Conservation (phyloP, 176 grass and related monocot species). For the Zizania latifolia region DNA sequence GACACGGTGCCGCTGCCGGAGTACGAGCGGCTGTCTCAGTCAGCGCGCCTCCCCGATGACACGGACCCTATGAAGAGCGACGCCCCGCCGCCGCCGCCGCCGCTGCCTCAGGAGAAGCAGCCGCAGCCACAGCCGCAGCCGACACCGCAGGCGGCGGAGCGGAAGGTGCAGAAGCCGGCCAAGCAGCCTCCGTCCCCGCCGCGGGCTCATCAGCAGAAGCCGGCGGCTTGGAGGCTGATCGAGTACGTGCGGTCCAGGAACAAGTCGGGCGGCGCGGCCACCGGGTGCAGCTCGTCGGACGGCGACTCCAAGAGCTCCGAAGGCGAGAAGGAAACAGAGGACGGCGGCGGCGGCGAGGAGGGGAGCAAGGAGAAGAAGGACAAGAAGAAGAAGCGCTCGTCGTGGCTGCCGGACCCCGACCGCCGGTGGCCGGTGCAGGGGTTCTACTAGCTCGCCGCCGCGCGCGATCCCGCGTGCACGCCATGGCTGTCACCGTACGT, state of each 20-base stretch:
- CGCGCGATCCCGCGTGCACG: too few species aligned
- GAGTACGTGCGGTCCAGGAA: constrained; percentile 53
- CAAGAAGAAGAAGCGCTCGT: constrained; percentile 57
- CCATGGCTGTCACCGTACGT: neutral
- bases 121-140: neutral
- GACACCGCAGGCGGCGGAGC: neutral
- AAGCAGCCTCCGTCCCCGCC: neutral
- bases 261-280: neutral
- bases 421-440: constrained; percentile 73
- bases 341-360: neutral
- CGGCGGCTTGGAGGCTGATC: constrained; percentile 57
- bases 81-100: neutral
- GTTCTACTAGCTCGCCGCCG: constrained; percentile 28
- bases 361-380: neutral
- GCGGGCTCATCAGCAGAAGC: constrained; percentile 35
- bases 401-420: constrained; percentile 67
- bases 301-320: constrained; percentile 48
- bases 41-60: constrained; percentile 36
- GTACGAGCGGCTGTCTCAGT: constrained; percentile 62
- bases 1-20: constrained; percentile 60
- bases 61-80: neutral
- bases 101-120: neutral
- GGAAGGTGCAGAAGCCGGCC: neutral
- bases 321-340: constrained; percentile 26
- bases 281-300: constrained; percentile 20